phyloP scores from a whole-genome alignment of 495 filamentous ascomycete species.

The Podospora conica region DNA sequence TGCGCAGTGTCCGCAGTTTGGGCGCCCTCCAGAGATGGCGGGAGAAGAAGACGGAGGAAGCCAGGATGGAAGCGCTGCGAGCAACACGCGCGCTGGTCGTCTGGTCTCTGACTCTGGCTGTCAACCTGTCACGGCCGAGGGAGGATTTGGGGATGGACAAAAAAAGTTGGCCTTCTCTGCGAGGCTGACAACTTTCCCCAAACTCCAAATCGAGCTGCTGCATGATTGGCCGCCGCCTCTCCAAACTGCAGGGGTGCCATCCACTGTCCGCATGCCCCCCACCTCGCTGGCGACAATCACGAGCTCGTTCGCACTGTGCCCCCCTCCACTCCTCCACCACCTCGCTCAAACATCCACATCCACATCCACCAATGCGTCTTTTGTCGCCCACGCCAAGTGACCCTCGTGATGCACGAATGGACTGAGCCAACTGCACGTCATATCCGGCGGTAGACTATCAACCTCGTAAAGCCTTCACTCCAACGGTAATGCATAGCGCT shows the following conservation, averaged over 20 bases:
- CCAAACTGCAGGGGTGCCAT: not conserved
- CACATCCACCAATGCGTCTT: not conserved
- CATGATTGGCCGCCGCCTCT: not conserved
- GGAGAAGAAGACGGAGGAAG: not conserved
- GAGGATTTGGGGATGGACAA: not conserved
- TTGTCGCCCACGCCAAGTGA: not conserved
- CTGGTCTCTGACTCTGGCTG: no score
- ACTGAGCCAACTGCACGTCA: not conserved
- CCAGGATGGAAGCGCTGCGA: not conserved
- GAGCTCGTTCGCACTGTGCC: not conserved
- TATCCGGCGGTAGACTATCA: not conserved
- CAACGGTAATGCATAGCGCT: not conserved
- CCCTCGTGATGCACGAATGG: not conserved
- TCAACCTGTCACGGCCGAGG: not conserved
- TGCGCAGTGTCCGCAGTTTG: not conserved
- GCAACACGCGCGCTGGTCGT: not conserved
- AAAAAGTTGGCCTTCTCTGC: conserved; percentile 13
- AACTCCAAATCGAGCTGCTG: not conserved
- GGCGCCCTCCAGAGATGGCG: not conserved
- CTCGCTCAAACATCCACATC: not conserved
- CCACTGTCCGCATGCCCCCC: no score
- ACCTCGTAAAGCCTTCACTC: not conserved
- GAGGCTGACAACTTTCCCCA: conserved; percentile 13
- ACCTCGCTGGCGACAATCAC: not conserved
- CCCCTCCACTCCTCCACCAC: not conserved